Percentiles rank a stretch among this genome's conserved stretches.
These are phyloP conservation scores for Hanseniaspora vineae DNA, from an alignment of 805 yeast species.

Conservation along the genomic window DNA sequence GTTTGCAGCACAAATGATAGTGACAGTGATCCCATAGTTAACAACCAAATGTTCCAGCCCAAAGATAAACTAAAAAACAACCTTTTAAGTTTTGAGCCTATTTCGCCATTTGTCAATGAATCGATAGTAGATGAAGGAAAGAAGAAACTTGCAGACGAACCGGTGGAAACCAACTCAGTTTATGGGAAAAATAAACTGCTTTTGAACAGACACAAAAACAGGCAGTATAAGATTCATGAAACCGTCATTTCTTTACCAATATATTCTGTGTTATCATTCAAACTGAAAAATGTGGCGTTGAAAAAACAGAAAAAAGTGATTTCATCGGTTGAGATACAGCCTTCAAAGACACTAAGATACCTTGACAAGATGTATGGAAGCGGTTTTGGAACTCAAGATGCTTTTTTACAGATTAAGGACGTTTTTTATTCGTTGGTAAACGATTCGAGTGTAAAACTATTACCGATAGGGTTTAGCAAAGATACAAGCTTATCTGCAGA, in stretches of 20 bases:
- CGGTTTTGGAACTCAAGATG: not conserved
- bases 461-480: not conserved
- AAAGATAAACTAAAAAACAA: slow-evolving; percentile 3
- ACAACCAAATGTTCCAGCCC: too few relatives aligned
- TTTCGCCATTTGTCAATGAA: slow-evolving; percentile 4
- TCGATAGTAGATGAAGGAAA: not conserved
- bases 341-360: slow-evolving; percentile 1
- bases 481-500: slow-evolving; percentile 2
- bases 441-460: not conserved
- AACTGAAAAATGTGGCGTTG: slow-evolving; percentile 17
- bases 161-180: not conserved
- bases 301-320: slow-evolving; percentile 12
- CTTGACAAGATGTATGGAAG: not conserved
- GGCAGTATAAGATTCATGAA: too few relatives aligned
- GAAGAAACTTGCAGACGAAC: not conserved
- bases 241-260: slow-evolving; percentile 14
- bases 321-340: slow-evolving; percentile 23
- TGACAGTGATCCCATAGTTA: too few relatives aligned
- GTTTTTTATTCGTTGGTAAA: not conserved
- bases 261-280: slow-evolving; percentile 20
- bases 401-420: not conserved
- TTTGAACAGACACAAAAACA: too few relatives aligned
- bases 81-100: slow-evolving; percentile 17
- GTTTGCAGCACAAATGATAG: too few relatives aligned
- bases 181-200: not conserved